Evolutionary conservation across 257 asterid species (phyloP), one percentile per base, ranked within the genome.

Genomic region (Solanum appendiculatum): DNA sequence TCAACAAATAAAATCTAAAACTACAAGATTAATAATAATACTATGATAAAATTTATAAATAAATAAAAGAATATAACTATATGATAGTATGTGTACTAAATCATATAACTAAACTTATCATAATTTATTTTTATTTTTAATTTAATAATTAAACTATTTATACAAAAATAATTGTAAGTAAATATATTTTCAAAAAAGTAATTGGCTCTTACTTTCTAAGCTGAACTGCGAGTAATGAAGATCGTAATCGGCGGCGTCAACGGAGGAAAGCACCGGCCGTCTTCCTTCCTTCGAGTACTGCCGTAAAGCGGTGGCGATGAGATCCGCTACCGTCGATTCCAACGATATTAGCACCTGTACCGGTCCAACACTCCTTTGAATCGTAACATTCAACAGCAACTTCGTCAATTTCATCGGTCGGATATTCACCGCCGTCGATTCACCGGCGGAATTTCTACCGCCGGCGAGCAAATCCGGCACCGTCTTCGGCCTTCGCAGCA

Each of bases 191-290:
- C 5, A 7, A 7, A 77, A 25, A 31, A 23, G 16, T 34, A 58
- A 77, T 6, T 2, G 36, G 5, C 46, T 21, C 97, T 92, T 91
- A 95, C 99, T 93, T 88, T 96, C 98, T 77, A 96, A 88, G 92
- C 98, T 93, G 89, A 96, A 96, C 82, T 96, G 99, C 4, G 99
- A 95, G 89, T 96, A 96, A 89, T 96, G 99, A 87, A 96, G 98
- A 85, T 91, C 97, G 85, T 91, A 95, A 29, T 87, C 92, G 0
- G 89, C 64, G 3, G 94, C 91, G 36, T 87, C 86, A 8, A 48
- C 9, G n/a, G 95, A 87, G 15, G 88, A 60, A 44, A 94, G 84
- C 18, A 87, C 82, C 44, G 95, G 93, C 81, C 94, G 91, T 7
- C 99, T 90, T 31, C 93, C 92, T 92, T 95, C 99, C 90, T 93